Conservation (phyloP, 2,329 filamentous ascomycete species). For the Xylaria sp. region DNA sequence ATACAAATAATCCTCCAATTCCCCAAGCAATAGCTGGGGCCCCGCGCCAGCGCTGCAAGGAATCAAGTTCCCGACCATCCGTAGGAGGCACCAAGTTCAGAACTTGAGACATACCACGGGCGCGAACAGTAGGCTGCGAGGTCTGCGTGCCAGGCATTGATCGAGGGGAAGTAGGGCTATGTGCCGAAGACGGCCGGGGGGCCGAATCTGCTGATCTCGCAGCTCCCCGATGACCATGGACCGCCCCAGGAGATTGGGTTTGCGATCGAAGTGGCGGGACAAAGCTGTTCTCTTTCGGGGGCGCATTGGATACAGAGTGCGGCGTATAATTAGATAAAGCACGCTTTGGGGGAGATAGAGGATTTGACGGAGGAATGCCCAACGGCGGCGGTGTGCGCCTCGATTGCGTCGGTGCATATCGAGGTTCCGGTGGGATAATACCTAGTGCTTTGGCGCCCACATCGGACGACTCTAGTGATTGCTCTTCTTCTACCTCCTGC, state of each 20-base stretch:
- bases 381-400: slow-evolving; percentile 64
- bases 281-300: slow-evolving; percentile 55
- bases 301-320: slow-evolving; percentile 49
- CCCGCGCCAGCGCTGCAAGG: slow-evolving; percentile 90
- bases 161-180: slow-evolving; percentile 57
- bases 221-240: slow-evolving; percentile 53
- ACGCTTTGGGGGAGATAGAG: slow-evolving; percentile 68
- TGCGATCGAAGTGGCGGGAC: slow-evolving; percentile 68
- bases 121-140: slow-evolving; percentile 51
- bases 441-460: slow-evolving; percentile 41
- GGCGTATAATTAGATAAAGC: slow-evolving; percentile 63
- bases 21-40: slow-evolving; percentile 89
- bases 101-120: slow-evolving; percentile 64
- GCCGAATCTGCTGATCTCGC: slow-evolving; percentile 55
- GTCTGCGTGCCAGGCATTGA: slow-evolving; percentile 35
- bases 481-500: slow-evolving; percentile 70
- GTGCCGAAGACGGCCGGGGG: slow-evolving; percentile 66
- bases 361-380: slow-evolving; percentile 53
- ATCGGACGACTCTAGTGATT: slow-evolving; percentile 50
- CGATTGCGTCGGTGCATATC: slow-evolving; percentile 54
- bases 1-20: slow-evolving; percentile 83
- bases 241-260: slow-evolving; percentile 69
- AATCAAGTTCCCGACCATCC: slow-evolving; percentile 77
- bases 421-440: slow-evolving; percentile 48
- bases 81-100: slow-evolving; percentile 70